Percentiles rank a stretch among this genome's conserved stretches.
Conservation (phyloP, 129 eudicot genomes). For the Tagetes erecta region DNA sequence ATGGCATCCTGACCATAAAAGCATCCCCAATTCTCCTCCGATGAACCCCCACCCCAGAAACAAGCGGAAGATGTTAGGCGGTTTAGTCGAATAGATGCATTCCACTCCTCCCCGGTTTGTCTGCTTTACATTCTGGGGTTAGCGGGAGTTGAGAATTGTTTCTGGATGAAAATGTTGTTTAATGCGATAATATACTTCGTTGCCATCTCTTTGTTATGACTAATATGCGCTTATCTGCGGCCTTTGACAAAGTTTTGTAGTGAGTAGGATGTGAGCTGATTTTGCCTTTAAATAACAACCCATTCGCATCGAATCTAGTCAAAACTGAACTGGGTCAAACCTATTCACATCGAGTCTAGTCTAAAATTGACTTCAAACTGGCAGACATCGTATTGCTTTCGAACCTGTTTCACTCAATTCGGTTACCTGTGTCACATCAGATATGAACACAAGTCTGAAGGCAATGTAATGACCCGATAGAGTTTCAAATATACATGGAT, state of each 20-base stretch:
- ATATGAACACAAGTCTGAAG: no score
- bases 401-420: no score
- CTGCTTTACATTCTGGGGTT: background rate
- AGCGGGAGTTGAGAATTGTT: background rate
- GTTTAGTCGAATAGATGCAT: background rate
- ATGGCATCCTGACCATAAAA: background rate
- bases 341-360: no score
- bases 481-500: background rate
- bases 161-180: background rate
- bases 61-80: slow-evolving; percentile 7
- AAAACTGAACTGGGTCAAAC: no score
- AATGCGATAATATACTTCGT: background rate
- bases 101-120: background rate
- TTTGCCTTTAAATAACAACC: no score
- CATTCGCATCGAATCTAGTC: no score
- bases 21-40: no score
- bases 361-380: no score
- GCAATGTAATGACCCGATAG: no score
- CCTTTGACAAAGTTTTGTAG: no score
- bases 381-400: no score
- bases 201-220: background rate
- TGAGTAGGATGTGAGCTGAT: background rate
- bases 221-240: background rate
- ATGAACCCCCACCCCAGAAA: background rate
- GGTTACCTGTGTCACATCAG: no score